Conservation (phyloP, 2,329 filamentous ascomycete species). For the Colletotrichum viniferum region DNA sequence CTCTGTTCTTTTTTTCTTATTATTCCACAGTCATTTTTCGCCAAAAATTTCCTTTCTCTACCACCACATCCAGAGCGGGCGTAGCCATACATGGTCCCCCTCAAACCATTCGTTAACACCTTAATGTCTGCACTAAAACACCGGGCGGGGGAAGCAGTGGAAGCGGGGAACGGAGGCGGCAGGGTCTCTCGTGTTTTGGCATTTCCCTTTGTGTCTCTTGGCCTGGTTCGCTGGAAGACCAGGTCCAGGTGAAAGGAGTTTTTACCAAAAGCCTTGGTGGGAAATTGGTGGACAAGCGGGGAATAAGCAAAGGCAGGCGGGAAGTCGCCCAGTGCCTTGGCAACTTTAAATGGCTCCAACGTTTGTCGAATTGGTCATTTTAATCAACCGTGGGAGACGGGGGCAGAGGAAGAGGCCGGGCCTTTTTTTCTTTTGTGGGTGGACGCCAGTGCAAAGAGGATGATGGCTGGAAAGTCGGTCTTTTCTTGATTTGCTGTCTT, state of each 20-base stretch:
- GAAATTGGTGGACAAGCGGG: not conserved
- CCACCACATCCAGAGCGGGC: not conserved
- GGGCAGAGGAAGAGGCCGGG: conserved; percentile 6
- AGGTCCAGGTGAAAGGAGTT: not conserved
- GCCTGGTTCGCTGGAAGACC: conserved; percentile 13
- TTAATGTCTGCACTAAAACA: conserved; percentile 6
- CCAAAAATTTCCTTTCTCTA: not conserved
- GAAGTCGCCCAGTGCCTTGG: not conserved
- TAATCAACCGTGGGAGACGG: not conserved
- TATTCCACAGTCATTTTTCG: not conserved
- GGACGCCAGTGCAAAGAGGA: not conserved
- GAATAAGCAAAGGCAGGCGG: not conserved
- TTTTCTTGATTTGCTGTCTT: not conserved
- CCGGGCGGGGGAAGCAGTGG: not conserved
- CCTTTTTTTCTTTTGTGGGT: not conserved
- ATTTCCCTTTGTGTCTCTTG: not conserved
- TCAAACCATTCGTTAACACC: not conserved
- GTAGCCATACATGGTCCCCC: not conserved
- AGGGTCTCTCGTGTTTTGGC: not conserved
- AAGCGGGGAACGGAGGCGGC: not conserved
- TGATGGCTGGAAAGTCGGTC: not conserved
- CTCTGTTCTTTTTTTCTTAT: not conserved
- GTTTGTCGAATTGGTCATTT: not conserved
- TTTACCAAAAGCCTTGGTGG: not conserved
- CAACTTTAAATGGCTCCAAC: not conserved